Evolutionary conservation across 2,329 filamentous ascomycete genomes (phyloP), one percentile per base, ranked within the genome.

Genomic region (Cytospora mali): DNA sequence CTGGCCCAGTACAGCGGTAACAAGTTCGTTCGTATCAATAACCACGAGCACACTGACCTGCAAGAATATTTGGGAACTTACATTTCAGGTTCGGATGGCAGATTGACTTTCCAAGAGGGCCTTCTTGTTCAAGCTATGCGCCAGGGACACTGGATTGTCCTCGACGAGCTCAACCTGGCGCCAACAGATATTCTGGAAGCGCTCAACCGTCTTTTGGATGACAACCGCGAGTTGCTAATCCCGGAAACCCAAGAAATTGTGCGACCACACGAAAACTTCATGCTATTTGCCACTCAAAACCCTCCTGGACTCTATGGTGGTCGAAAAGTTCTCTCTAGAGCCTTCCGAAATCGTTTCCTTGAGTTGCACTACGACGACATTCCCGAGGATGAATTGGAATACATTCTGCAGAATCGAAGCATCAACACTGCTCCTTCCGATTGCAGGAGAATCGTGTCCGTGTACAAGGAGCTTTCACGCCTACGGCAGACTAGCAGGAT

Each of bases 351-450:
- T 74, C 87, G 95, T 71, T 99, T 99, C 71, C 83, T 99, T 4
- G 95, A 99, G 75, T 80, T 99, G 5, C 95, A 99, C 75, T 98
- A 97, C 70, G 95, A 98, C 69, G 96, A 99, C 71, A 99, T 99
- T 27, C 95, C 95, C 0, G 92, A 98, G 72, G 89, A 92, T 66
- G 96, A 99, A 72, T 79, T 99, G 51, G 92, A 96, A 70, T 91
- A 88, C 49, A 99, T 99, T 69, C 75, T 99, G 35, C 91, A 96
- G 72, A 88, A 92, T 72, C 85, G 96, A 65, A 96, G 93, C 64
- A 87, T 93, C 69, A 93, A 86, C 66, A 88, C 96, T 16, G 92
- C 95, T 0, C 92, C 94, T 5, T 94, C 93, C 0, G 95, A 97
- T 78, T 97, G 94, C 73, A 87, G 87, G 66, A 87, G 91, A 57